Percentiles rank a stretch among this genome's conserved stretches.
These are phyloP conservation scores for Malassezia caprae DNA, from an alignment of 1,284 basidiomycete genomes.

Conservation along the genomic window DNA sequence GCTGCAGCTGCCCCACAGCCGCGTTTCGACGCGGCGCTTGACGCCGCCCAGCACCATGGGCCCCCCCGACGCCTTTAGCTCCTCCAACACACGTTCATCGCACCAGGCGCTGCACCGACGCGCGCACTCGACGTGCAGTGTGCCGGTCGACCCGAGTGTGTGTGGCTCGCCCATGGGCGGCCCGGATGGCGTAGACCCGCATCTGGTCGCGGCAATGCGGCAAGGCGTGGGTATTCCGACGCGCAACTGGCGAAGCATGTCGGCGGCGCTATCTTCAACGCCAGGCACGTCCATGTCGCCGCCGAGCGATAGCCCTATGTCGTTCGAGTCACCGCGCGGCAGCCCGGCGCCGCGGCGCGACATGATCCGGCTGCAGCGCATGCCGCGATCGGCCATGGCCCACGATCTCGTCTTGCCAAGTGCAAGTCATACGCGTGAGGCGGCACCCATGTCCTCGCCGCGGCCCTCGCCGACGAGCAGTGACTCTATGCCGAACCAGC, in stretches of 20 bases:
- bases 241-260: constrained; percentile 18
- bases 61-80: constrained; percentile 1
- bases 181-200: constrained; percentile 45
- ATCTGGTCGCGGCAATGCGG: constrained; percentile 41
- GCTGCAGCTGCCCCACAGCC: not conserved
- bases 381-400: constrained; percentile 53
- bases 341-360: constrained; percentile 27
- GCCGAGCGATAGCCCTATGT: constrained; percentile 1
- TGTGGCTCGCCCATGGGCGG: constrained; percentile 39
- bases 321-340: constrained; percentile 6
- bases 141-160: constrained; percentile 24
- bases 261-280: not conserved
- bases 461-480: constrained; percentile 8
- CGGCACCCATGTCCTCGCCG: constrained; percentile 5
- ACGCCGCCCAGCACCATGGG: constrained; percentile 12
- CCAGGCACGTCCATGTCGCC: constrained; percentile 1
- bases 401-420: constrained; percentile 48
- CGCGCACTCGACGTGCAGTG: constrained; percentile 37
- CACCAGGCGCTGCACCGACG: constrained; percentile 26
- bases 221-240: constrained; percentile 9
- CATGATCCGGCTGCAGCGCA: constrained; percentile 53
- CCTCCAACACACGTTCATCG: not conserved
- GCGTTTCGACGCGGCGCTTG: not conserved
- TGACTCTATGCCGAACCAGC: not conserved
- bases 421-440: not conserved